A percentile compares a stretch with the other conserved stretches of the same genome.
These are phyloP conservation scores for Acmispon strigosus DNA, from an alignment of 306 rosid species.

Conservation along the genomic window DNA sequence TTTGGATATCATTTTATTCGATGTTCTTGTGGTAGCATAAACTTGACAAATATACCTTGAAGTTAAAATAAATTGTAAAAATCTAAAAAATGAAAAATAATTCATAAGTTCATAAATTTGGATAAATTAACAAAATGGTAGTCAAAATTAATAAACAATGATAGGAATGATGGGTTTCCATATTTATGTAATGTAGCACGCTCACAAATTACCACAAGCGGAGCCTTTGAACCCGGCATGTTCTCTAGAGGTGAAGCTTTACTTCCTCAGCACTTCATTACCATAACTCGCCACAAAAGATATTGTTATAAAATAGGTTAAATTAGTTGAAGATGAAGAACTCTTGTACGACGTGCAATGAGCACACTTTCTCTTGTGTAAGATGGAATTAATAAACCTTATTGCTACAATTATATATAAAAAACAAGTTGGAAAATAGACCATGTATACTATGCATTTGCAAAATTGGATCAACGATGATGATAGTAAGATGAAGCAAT, in stretches of 20 bases:
- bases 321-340: not conserved
- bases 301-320: not conserved
- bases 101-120: not conserved
- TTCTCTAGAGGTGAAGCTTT: not conserved
- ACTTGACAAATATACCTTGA: not conserved
- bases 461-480: too few species aligned
- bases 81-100: not conserved
- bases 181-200: not conserved
- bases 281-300: not conserved
- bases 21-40: too few species aligned
- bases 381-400: too few species aligned
- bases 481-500: too few species aligned
- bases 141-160: not conserved
- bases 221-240: constrained; percentile 6
- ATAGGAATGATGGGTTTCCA: not conserved
- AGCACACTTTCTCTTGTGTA: too few species aligned
- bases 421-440: too few species aligned
- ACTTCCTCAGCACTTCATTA: not conserved
- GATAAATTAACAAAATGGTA: not conserved
- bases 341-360: not conserved
- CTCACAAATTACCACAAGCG: not conserved
- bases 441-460: too few species aligned
- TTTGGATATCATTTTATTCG: too few species aligned
- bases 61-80: not conserved
- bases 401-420: too few species aligned